These are phyloP conservation scores for Groenewaldozyma sp. DNA, from an alignment of 1,139 yeast species.

Conservation along the genomic window DNA sequence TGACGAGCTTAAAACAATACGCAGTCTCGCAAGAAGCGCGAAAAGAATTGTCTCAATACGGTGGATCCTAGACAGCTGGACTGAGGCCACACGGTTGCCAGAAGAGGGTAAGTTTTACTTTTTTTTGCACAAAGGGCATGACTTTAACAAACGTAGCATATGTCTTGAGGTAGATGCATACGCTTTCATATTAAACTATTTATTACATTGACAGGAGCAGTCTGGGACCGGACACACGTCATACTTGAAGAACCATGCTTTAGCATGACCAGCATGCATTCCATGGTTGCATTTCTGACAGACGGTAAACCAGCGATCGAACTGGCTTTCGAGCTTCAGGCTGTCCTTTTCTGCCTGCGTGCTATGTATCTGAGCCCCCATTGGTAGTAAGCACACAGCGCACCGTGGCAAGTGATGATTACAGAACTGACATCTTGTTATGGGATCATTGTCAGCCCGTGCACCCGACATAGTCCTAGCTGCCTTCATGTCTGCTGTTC, in stretches of 20 bases:
- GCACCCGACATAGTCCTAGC: slow-evolving; percentile 2
- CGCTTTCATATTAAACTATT: slow-evolving; percentile 9
- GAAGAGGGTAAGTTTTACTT: slow-evolving; percentile 14
- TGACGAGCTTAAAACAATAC: not conserved
- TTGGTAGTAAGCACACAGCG: slow-evolving; percentile 73
- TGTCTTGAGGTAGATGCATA: not conserved
- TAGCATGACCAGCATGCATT: slow-evolving; percentile 90
- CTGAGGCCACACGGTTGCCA: slow-evolving; percentile 16
- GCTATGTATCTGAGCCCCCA: slow-evolving; percentile 53
- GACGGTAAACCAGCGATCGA: slow-evolving; percentile 63
- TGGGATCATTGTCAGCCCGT: slow-evolving; percentile 5
- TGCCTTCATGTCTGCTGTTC: not conserved
- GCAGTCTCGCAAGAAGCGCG: not conserved
- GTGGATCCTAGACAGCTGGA: slow-evolving; percentile 25
- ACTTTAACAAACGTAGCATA: too few species aligned
- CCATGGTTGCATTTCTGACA: slow-evolving; percentile 91
- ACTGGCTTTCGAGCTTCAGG: slow-evolving; percentile 15
- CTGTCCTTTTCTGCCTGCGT: slow-evolving; percentile 27
- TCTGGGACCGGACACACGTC: slow-evolving; percentile 91
- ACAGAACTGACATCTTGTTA: slow-evolving; percentile 61
- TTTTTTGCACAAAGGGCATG: too few species aligned
- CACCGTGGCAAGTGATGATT: slow-evolving; percentile 87
- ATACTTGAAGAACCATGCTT: slow-evolving; percentile 88
- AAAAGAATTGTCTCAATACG: not conserved
- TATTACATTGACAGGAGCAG: slow-evolving; percentile 71